Evolutionary conservation across 305 asterid genomes (phyloP).

Genomic region (Solanum chacoense): DNA sequence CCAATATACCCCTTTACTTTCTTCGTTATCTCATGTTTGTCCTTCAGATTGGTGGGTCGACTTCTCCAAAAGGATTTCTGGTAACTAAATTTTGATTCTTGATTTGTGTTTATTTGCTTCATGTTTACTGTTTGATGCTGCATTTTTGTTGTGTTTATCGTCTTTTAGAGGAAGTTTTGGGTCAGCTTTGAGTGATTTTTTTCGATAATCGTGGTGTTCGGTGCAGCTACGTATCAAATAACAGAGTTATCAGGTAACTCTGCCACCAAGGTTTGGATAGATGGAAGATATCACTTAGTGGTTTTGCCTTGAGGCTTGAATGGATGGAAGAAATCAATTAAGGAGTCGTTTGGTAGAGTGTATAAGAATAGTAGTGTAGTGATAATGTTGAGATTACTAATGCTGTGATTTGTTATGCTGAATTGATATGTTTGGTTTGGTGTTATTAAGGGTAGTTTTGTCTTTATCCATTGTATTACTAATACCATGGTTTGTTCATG

Average conservation of each 20-base stretch:
- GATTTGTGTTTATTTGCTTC: background rate
- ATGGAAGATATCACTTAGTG: background rate
- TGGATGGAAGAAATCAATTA: background rate
- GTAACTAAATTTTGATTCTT: background rate
- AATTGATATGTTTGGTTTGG: background rate
- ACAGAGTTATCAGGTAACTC: background rate
- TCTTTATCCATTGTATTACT: background rate
- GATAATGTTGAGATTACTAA: background rate
- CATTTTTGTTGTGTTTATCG: background rate
- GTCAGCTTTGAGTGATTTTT: background rate
- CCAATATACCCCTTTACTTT: background rate
- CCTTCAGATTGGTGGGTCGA: constrained; percentile 22
- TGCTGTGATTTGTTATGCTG: background rate
- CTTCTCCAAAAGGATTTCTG: constrained; percentile 16
- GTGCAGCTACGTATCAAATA: background rate
- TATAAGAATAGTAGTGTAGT: background rate
- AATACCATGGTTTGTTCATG: background rate
- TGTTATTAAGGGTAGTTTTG: background rate
- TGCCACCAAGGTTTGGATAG: background rate
- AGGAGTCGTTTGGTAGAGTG: background rate
- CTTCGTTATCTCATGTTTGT: background rate
- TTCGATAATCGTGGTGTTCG: background rate
- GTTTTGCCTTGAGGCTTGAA: background rate
- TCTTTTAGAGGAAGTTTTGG: background rate
- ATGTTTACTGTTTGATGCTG: background rate